Evolutionary conservation across 176 grass and related monocot species (phyloP).

Genomic region (Carex cristatella): DNA sequence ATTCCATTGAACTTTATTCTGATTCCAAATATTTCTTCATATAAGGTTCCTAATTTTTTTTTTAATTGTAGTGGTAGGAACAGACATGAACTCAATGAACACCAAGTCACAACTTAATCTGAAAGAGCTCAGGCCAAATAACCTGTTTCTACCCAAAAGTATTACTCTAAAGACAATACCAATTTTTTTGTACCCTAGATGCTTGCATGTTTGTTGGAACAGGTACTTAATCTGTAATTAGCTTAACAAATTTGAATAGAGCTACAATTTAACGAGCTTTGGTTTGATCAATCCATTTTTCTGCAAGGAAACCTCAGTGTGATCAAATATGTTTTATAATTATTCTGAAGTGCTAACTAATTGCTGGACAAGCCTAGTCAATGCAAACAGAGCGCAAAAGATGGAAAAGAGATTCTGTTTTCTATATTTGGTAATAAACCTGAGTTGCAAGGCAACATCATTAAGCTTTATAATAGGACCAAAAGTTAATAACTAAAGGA

Average conservation of each 20-base stretch:
- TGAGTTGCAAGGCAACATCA: slow-evolving; percentile 1
- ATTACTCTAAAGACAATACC: not conserved
- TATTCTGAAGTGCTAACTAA: not conserved
- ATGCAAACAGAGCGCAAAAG: not conserved
- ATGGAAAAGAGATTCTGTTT: not conserved
- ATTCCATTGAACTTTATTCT: slow-evolving; percentile 3
- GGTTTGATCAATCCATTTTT: not conserved
- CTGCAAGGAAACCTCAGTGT: not conserved
- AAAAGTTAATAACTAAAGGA: not conserved
- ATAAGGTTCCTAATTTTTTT: not conserved
- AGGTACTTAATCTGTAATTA: not conserved
- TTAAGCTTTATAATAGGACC: not conserved
- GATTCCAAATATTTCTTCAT: not conserved
- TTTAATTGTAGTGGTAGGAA: not conserved
- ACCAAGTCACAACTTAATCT: not conserved
- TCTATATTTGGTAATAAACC: not conserved
- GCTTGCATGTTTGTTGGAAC: not conserved
- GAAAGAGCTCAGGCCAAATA: not conserved
- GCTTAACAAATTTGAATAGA: not conserved
- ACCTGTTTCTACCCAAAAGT: not conserved
- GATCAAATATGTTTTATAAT: not conserved
- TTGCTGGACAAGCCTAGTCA: not conserved
- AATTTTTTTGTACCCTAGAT: not conserved
- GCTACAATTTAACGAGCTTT: not conserved
- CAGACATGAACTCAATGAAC: not conserved